phyloP scores from a whole-genome alignment of 306 rosid genomes.

The Rosa rugosa region DNA sequence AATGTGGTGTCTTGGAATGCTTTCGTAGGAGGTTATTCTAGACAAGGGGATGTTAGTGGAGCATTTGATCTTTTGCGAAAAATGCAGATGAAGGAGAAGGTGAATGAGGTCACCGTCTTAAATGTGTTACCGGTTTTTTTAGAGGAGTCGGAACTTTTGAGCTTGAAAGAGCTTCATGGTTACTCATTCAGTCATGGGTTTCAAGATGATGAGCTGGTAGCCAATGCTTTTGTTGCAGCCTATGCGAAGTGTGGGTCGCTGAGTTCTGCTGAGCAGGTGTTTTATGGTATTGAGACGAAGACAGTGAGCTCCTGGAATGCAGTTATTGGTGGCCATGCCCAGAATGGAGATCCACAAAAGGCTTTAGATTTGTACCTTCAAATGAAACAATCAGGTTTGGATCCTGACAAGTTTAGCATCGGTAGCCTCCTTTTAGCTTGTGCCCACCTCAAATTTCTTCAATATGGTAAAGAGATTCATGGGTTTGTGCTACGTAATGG shows the following conservation, averaged over 20 bases:
- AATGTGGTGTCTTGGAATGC: constrained; percentile 86
- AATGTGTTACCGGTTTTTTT: constrained; percentile 68
- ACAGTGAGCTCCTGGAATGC: constrained; percentile 86
- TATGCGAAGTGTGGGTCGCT: constrained; percentile 65
- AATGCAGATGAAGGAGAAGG: constrained; percentile 56
- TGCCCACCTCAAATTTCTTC: constrained; percentile 46
- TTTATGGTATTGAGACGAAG: constrained; percentile 45
- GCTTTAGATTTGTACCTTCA: constrained; percentile 61
- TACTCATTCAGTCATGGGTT: constrained; percentile 55
- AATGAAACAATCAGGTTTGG: constrained; percentile 56
- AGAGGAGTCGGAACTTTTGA: constrained; percentile 41
- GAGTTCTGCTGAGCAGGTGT: constrained; percentile 54
- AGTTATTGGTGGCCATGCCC: constrained; percentile 58
- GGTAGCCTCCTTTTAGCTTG: constrained; percentile 72
- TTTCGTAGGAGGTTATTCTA: constrained; percentile 62
- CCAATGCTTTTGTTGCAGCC: constrained; percentile 68
- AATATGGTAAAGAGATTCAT: constrained; percentile 64
- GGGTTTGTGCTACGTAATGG: constrained; percentile 63
- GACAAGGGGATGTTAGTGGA: constrained; percentile 46
- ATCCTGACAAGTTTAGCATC: constrained; percentile 59
- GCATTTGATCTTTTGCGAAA: constrained; percentile 53
- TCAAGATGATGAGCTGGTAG: constrained; percentile 53
- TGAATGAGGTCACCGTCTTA: constrained; percentile 64
- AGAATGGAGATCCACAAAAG: constrained; percentile 66
- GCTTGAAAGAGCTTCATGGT: constrained; percentile 73